Evolutionary conservation across 2,329 filamentous ascomycete genomes (phyloP).

Genomic region (Beauveria scarabaeidicola): DNA sequence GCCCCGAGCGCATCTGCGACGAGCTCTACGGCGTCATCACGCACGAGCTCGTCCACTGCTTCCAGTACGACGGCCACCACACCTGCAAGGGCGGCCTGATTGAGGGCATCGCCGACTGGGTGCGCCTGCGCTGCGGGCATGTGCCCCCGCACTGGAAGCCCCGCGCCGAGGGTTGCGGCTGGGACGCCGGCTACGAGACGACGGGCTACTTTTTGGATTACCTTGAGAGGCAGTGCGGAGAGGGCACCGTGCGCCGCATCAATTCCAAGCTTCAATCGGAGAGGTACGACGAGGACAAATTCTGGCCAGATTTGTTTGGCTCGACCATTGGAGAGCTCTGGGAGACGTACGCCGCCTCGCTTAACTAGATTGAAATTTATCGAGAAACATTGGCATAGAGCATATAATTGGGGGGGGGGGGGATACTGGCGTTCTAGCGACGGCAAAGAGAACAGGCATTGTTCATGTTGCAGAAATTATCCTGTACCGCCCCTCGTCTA

Average conservation of each 20-base stretch:
- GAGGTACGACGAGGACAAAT: constrained; percentile 53
- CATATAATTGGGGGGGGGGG: background rate
- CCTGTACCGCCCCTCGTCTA: background rate
- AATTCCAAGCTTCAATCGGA: constrained; percentile 59
- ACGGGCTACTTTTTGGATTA: constrained; percentile 90
- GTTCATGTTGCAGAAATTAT: background rate
- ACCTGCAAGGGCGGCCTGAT: constrained; percentile 67
- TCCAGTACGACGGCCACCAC: constrained; percentile 63
- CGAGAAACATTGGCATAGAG: background rate
- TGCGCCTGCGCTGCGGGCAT: constrained; percentile 64
- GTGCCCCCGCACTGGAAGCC: constrained; percentile 77
- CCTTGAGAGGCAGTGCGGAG: constrained; percentile 59
- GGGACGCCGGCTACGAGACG: constrained; percentile 84
- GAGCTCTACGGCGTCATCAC: constrained; percentile 79
- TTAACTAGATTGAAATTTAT: background rate
- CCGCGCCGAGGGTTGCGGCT: constrained; percentile 44
- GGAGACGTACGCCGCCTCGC: constrained; percentile 53
- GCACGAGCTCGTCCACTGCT: constrained; percentile 93
- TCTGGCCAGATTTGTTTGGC: constrained; percentile 65
- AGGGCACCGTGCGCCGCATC: constrained; percentile 51
- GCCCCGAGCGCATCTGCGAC: constrained; percentile 32
- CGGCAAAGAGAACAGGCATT: background rate
- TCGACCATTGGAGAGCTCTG: constrained; percentile 60
- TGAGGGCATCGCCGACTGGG: constrained; percentile 91
- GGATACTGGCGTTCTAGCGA: background rate